Percentiles rank a stretch among this genome's conserved stretches.
Evolutionary conservation across 306 rosid species (phyloP).

Genomic region (Corylus avellana): DNA sequence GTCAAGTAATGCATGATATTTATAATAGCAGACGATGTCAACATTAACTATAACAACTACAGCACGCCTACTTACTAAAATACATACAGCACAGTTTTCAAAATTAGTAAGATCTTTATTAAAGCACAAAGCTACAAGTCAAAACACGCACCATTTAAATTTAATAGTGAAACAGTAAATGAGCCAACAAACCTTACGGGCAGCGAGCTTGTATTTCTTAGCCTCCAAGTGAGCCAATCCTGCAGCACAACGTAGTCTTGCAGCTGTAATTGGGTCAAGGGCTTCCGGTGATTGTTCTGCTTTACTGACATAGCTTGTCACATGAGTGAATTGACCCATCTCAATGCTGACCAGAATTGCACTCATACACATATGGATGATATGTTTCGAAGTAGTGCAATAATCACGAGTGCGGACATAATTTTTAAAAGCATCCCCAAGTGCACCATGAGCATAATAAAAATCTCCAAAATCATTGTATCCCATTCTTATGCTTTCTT

Average conservation of each 20-base stretch:
- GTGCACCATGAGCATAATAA: constrained; percentile 81
- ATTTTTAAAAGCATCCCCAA: constrained; percentile 90
- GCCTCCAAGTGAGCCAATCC: constrained; percentile 95
- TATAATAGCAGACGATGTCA: not conserved
- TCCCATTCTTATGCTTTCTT: constrained; percentile 99
- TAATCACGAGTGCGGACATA: constrained; percentile 97
- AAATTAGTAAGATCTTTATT: not conserved
- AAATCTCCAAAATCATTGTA: constrained; percentile 98
- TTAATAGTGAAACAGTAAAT: not conserved
- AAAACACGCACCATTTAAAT: constrained; percentile 6
- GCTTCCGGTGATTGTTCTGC: constrained; percentile 81
- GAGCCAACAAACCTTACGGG: constrained; percentile 78
- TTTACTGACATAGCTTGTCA: constrained; percentile 82
- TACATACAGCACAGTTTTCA: not conserved
- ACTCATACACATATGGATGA: constrained; percentile 94
- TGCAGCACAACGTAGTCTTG: constrained; percentile 88
- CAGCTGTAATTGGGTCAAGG: constrained; percentile 52
- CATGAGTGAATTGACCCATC: constrained; percentile 98
- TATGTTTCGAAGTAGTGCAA: constrained; percentile 92
- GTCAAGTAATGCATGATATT: not conserved
- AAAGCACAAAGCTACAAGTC: not conserved
- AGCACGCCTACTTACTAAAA: not conserved
- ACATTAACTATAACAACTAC: not conserved
- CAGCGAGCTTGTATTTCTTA: constrained; percentile 96
- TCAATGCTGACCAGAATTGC: constrained; percentile 96